Base-by-base conservation (phyloP, 1,139 yeast species). In the Zygosaccharomyces pseudobailii region DNA sequence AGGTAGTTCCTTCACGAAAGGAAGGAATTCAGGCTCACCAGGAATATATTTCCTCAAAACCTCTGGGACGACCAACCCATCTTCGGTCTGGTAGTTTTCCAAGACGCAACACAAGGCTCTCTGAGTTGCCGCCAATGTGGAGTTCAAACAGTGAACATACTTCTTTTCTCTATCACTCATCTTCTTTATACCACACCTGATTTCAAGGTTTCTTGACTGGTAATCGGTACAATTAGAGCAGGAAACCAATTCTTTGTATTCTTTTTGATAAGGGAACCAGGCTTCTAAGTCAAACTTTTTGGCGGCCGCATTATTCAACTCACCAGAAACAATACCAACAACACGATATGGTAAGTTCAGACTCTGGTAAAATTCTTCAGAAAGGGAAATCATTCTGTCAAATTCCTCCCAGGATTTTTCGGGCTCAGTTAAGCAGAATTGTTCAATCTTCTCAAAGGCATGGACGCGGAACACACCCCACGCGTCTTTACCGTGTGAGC, bases 391-490 rank as follows among this genome's bases (percentile, higher is more conserved):
- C 98, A 92, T 92, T 68, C 85, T 80, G 68, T 92, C 97, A 62
- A 94, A 92, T 76, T 90, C 97, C 53, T 79, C 82, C 98, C 97
- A 92, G 5, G 97, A 90, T 67, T 90, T 88, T 69, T 90, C 98
- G 50, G 98, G 98, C 75, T 92, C 98, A 50, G 97, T 84, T 62
- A 92, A 71, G 57, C 87, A 86, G 67, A 90, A 92, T 73, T 94
- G 98, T 75, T 92, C 99, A 63, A 92, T 88, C 74, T 92, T 92
- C 73, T 94, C 98, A 66, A 92, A 92, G 49, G 95, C 95, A 68
- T 92, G 99, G 50, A 92, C 98, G 73, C 99, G 84, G 82, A 92
- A 92, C 59, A 94, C 90, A 72, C 99, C 98, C 98, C 99, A 94
- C 40, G 99, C 98, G 67, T 92, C 99, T 72, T 92, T 92, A 71